Conservation (phyloP, 169 alveolate genomes). For the Plasmodium chabaudi region DNA sequence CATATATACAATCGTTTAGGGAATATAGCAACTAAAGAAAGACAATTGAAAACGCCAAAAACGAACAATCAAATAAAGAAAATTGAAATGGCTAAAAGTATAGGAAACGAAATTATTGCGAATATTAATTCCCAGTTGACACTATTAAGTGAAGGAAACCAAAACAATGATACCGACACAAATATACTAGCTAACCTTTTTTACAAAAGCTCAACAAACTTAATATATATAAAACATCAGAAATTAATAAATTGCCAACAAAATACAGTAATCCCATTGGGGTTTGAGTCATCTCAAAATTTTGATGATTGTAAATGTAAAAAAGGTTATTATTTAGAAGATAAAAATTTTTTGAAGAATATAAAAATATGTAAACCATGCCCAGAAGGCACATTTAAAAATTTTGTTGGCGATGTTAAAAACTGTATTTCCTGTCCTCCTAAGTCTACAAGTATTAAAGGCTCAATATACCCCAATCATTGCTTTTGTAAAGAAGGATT, state of each 20-base stretch:
- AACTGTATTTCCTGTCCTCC: slow-evolving; percentile 87
- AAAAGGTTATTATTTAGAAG: slow-evolving; percentile 84
- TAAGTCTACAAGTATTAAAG: slow-evolving; percentile 85
- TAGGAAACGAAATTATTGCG: neutral
- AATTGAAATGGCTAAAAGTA: neutral
- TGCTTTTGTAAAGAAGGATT: slow-evolving; percentile 88
- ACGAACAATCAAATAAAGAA: neutral
- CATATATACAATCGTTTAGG: slow-evolving; percentile 6
- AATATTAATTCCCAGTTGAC: no score
- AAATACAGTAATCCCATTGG: slow-evolving; percentile 87
- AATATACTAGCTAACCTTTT: slow-evolving; percentile 15
- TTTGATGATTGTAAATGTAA: slow-evolving; percentile 88
- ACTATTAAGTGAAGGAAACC: neutral
- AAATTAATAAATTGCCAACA: slow-evolving; percentile 82
- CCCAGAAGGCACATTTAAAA: slow-evolving; percentile 87
- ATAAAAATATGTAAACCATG: slow-evolving; percentile 85
- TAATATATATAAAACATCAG: slow-evolving; percentile 42
- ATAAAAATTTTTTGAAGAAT: slow-evolving; percentile 15
- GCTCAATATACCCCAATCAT: slow-evolving; percentile 85
- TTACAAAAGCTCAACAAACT: slow-evolving; percentile 19
- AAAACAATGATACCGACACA: slow-evolving; percentile 25
- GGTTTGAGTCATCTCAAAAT: slow-evolving; percentile 85
- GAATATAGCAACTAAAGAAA: neutral
- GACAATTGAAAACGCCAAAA: neutral
- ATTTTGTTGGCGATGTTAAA: slow-evolving; percentile 86